These are phyloP conservation scores for Uronychia binucleata DNA, from an alignment of 73 alveolate genomes.

Conservation along the genomic window DNA sequence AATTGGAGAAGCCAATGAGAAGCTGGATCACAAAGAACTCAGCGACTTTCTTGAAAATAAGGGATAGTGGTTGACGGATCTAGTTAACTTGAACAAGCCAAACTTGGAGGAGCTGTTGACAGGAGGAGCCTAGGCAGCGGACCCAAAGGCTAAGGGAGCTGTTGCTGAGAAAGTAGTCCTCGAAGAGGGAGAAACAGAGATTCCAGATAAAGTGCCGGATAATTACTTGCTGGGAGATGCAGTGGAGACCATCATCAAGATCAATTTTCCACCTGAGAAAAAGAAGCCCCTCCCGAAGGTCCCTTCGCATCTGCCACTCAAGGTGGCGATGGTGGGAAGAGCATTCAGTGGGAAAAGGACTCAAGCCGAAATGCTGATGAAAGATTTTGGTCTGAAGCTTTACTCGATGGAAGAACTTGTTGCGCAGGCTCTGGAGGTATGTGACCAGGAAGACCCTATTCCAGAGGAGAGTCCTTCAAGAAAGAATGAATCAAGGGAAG, in stretches of 20 bases:
- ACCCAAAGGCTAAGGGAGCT: conserved; percentile 53
- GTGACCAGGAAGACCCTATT: too few species aligned
- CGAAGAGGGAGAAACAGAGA: conserved; percentile 47
- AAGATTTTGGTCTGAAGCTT: conserved; percentile 49
- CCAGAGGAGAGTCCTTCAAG: conserved; percentile 13
- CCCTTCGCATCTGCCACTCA: conserved; percentile 72
- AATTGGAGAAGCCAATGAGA: too few species aligned
- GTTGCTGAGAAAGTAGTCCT: conserved; percentile 31
- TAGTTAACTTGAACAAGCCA: conserved; percentile 36
- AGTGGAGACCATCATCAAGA: conserved; percentile 26
- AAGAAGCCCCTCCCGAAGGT: conserved; percentile 48
- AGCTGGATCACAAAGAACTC: conserved; percentile 67
- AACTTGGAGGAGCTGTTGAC: conserved; percentile 34
- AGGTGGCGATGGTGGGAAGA: conserved; percentile 87
- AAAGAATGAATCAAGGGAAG: conserved; percentile 13
- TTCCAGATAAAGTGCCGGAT: conserved; percentile 33
- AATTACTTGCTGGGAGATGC: conserved; percentile 60
- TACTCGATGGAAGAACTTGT: conserved; percentile 44
- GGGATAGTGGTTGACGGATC: conserved; percentile 69
- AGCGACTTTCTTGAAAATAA: conserved; percentile 65
- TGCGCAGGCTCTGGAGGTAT: conserved; percentile 34
- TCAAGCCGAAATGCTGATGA: conserved; percentile 71
- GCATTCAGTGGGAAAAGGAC: conserved; percentile 95
- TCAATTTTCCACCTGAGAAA: conserved; percentile 36
- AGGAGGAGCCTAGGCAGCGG: conserved; percentile 38